Percentiles rank a stretch among this genome's conserved stretches.
These are phyloP conservation scores for Russula ochroleuca DNA, from an alignment of 768 basidiomycete species.

Conservation along the genomic window DNA sequence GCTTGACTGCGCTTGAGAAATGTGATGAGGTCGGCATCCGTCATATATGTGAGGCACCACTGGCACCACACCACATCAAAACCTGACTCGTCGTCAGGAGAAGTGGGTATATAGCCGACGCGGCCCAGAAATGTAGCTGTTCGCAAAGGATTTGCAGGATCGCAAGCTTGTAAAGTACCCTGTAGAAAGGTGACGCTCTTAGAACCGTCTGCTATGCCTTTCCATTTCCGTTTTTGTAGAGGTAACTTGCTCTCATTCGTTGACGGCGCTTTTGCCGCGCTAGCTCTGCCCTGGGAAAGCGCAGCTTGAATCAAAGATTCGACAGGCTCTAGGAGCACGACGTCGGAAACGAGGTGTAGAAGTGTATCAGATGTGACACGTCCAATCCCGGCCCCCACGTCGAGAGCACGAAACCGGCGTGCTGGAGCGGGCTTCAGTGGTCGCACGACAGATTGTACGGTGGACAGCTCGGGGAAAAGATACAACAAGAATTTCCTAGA, in stretches of 20 bases:
- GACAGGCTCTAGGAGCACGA: slow-evolving; percentile 89
- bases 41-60: slow-evolving; percentile 92
- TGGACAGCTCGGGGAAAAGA: slow-evolving; percentile 73
- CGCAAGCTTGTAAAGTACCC: slow-evolving; percentile 74
- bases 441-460: slow-evolving; percentile 67
- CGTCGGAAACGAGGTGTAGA: slow-evolving; percentile 81
- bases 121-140: slow-evolving; percentile 54
- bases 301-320: slow-evolving; percentile 72
- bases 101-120: slow-evolving; percentile 54
- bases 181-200: slow-evolving; percentile 79
- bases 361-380: slow-evolving; percentile 87
- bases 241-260: slow-evolving; percentile 18
- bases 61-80: slow-evolving; percentile 97
- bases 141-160: slow-evolving; percentile 52
- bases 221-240: slow-evolving; percentile 45
- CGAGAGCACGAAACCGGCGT: slow-evolving; percentile 68
- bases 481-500: slow-evolving; percentile 84
- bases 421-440: slow-evolving; percentile 39
- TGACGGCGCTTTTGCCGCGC: slow-evolving; percentile 33
- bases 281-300: slow-evolving; percentile 37
- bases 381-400: slow-evolving; percentile 93
- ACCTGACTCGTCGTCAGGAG: slow-evolving; percentile 44
- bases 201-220: slow-evolving; percentile 54
- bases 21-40: slow-evolving; percentile 65
- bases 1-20: slow-evolving; percentile 65